Conservation (phyloP, 2,329 filamentous ascomycete species). For the Calonectria pseudoreteaudii region DNA sequence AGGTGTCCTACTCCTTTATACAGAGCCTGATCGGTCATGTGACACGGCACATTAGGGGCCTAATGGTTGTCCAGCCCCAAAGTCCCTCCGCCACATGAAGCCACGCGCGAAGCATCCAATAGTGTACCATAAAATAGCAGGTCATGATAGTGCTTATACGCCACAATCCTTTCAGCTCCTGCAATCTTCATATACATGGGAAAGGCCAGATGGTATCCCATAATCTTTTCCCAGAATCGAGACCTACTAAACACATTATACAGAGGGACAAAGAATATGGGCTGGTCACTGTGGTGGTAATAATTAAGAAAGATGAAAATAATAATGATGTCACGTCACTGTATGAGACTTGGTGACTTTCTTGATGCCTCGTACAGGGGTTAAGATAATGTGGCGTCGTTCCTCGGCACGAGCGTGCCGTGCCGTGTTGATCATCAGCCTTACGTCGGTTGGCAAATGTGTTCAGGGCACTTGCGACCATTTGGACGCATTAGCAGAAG, state of each 20-base stretch:
- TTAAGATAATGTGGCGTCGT: background rate
- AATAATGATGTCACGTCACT: background rate
- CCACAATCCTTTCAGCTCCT: background rate
- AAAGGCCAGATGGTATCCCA: background rate
- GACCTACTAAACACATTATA: background rate
- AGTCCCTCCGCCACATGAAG: background rate
- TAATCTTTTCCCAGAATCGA: background rate
- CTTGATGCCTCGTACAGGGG: background rate
- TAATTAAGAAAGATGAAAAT: background rate
- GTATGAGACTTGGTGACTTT: background rate
- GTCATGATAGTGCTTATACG: background rate
- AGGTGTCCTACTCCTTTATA: background rate
- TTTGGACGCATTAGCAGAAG: too few relatives aligned
- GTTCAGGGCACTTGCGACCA: too few relatives aligned
- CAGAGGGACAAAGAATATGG: background rate
- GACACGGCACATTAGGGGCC: background rate
- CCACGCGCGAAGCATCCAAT: background rate
- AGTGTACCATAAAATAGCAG: background rate
- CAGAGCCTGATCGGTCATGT: background rate
- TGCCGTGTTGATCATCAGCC: too few relatives aligned
- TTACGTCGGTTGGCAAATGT: too few relatives aligned
- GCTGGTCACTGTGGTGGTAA: background rate
- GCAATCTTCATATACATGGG: background rate
- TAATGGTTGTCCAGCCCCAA: background rate
- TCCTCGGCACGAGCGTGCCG: background rate